These are phyloP conservation scores for Phytophthora pistaciae DNA, from an alignment of 352 stramenopile species.

Conservation along the genomic window DNA sequence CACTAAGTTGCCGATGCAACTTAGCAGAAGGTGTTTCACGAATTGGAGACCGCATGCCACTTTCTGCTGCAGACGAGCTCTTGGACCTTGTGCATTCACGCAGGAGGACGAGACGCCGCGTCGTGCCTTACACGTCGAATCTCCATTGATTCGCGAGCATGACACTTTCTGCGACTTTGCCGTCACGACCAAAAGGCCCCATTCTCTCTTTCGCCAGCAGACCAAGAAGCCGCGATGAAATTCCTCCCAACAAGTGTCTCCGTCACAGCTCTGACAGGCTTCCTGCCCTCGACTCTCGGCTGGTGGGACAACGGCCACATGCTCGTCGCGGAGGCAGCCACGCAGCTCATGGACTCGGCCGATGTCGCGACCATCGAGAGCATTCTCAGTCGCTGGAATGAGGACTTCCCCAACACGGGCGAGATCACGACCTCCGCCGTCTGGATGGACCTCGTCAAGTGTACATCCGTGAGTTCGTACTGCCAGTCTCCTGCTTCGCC, in stretches of 20 bases:
- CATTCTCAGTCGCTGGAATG: conserved; percentile 54
- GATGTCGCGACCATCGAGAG: conserved; percentile 60
- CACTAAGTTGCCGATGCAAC: too few species aligned
- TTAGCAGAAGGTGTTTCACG: too few species aligned
- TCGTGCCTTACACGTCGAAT: too few species aligned
- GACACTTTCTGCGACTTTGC: not conserved
- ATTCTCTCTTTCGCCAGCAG: conserved; percentile 20
- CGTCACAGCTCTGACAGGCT: conserved; percentile 14
- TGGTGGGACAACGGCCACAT: conserved; percentile 83
- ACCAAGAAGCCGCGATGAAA: conserved; percentile 42
- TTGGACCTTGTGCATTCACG: not conserved
- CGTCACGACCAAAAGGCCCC: not conserved
- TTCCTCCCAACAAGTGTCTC: conserved; percentile 24
- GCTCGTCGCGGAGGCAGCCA: conserved; percentile 59
- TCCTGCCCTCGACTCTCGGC: conserved; percentile 31
- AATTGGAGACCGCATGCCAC: too few species aligned
- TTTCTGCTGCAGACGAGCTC: not conserved
- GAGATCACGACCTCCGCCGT: conserved; percentile 55
- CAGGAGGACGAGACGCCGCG: not conserved
- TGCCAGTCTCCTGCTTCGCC: conserved; percentile 45
- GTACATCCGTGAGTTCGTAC: conserved; percentile 40
- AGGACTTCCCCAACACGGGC: conserved; percentile 68
- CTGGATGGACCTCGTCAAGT: conserved; percentile 74
- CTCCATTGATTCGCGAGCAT: not conserved
- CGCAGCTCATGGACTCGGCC: conserved; percentile 50